phyloP scores from a whole-genome alignment of 2,329 filamentous ascomycete species.

The Botrytis fragariae region DNA sequence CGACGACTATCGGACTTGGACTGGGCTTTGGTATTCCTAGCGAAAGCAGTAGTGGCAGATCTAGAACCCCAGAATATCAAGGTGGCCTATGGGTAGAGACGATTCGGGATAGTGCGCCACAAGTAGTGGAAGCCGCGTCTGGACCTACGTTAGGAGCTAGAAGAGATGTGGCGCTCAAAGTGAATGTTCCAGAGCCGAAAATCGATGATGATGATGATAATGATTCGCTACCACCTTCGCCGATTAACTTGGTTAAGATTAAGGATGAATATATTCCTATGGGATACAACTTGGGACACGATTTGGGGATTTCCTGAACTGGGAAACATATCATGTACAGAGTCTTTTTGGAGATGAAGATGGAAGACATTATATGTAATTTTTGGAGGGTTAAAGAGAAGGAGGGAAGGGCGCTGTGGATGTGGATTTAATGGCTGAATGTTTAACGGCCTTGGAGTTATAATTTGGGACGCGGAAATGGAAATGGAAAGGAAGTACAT shows the following conservation, averaged over 20 bases:
- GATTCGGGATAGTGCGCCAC: not conserved
- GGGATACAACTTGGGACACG: constrained; percentile 59
- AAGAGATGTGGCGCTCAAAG: constrained; percentile 6
- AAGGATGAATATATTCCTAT: constrained; percentile 49
- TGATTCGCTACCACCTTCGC: constrained; percentile 29
- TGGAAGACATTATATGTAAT: constrained; percentile 8
- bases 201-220: constrained; percentile 7
- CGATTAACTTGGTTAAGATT: constrained; percentile 27
- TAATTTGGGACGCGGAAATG: no score
- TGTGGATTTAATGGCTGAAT: not conserved
- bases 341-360: constrained; percentile 19
- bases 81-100: not conserved
- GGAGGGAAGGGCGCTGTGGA: not conserved
- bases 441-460: not conserved
- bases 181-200: not conserved
- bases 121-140: not conserved
- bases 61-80: not conserved
- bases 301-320: constrained; percentile 58
- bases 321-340: constrained; percentile 44
- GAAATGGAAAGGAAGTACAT: not conserved
- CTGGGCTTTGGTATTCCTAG: not conserved
- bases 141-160: not conserved
- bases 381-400: no score
- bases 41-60: not conserved
- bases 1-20: not conserved